These are phyloP conservation scores for Stentor roeselii DNA, from an alignment of 73 alveolate genomes.

Conservation along the genomic window DNA sequence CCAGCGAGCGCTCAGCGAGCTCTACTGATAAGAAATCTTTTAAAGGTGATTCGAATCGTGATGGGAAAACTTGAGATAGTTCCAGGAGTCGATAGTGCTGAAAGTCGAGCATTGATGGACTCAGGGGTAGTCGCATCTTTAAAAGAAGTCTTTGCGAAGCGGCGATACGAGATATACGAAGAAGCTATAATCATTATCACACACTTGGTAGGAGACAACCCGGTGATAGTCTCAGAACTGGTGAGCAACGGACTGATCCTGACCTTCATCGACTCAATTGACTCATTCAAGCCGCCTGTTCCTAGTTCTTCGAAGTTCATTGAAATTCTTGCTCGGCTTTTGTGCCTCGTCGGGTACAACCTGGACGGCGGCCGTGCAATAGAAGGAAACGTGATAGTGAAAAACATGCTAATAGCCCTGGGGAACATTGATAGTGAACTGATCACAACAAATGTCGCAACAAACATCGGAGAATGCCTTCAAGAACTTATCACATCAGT, in stretches of 20 bases:
- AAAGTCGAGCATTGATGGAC: neutral
- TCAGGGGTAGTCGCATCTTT: neutral
- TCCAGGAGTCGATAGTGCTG: neutral
- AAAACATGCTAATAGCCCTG: neutral
- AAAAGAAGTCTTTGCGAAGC: neutral
- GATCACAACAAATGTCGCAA: neutral
- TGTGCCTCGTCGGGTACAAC: neutral
- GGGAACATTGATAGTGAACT: neutral
- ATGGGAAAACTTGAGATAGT: neutral
- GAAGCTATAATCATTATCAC: neutral
- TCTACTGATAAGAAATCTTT: constrained; percentile 1
- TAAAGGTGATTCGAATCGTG: neutral
- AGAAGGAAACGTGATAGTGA: neutral
- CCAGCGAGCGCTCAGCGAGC: neutral
- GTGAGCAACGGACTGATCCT: neutral
- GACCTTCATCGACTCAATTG: neutral
- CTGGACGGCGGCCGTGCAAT: neutral
- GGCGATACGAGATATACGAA: constrained; percentile 3
- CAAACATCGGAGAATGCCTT: constrained; percentile 7
- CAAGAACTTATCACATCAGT: constrained; percentile 12
- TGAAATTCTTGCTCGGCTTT: neutral
- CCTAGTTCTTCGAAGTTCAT: neutral
- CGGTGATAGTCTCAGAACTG: neutral
- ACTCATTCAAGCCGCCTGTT: too few species aligned
- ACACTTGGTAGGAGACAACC: neutral